Base-by-base conservation (phyloP, 2,329 filamentous ascomycete genomes). In the Exophiala spinifera region DNA sequence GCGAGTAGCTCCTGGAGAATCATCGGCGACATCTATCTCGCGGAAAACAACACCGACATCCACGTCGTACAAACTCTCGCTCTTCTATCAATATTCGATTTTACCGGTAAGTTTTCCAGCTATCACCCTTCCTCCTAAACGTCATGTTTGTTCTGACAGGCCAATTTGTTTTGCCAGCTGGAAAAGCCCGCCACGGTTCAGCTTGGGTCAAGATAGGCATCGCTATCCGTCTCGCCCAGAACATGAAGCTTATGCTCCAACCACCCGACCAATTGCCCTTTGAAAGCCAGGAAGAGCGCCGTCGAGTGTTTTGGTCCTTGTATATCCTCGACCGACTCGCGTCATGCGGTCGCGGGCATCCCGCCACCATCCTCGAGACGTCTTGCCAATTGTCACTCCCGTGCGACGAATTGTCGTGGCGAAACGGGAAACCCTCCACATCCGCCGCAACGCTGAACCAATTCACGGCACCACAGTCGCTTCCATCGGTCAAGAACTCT, bases 151-250 rank as follows among this genome's bases (percentile, higher is more conserved):
- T 19, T 34, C 34, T 42, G 15, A 50, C 31, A n/a, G 4, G 13
- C 25, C 34, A 23, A 3, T 46, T 40, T 28, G 45, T 34, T 28
- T 19, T 28, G 13, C 56, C 23, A 69, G 69, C 63, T 49, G 67
- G 67, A 4, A 37, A 36, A 28, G 17, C 42, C 10, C 62, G 66
- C 50, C 61, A 63, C 19, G 61, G 64, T 48, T 57, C 65, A 5
- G 70, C 67, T 1, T 74, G 72, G 72, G 60, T 73, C 8, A 73
- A 73, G 33, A 64, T 67, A 13, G 84, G 83, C 3, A 73, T 83
- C n/a, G 74, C 82, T 3, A 74, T 87, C 28, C 78, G 84, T n/a
- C 81, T 87, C 48, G 84, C 83, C 1, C 81, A 86, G 64, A 84
- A 84, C 64, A 83, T 88, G 76, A 84, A 84, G 0, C 74, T 87